phyloP scores from a whole-genome alignment of 768 basidiomycete genomes.

The Suillus spraguei region DNA sequence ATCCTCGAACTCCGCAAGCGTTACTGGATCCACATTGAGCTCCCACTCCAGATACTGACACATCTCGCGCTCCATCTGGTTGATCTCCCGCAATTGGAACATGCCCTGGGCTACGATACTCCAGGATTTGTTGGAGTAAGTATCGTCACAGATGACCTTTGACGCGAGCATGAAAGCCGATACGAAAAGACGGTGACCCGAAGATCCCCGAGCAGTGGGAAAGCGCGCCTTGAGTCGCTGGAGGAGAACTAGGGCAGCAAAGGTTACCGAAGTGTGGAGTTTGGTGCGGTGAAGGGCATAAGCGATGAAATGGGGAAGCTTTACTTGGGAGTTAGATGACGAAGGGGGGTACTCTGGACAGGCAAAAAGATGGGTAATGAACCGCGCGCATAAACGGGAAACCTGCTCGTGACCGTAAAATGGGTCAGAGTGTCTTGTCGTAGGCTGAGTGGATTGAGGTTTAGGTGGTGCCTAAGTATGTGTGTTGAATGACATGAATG shows the following conservation, averaged over 20 bases:
- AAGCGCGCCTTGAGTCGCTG: constrained; percentile 71
- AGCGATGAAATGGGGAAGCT: constrained; percentile 62
- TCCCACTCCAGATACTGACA: constrained; percentile 93
- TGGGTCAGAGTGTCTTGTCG: constrained; percentile 25
- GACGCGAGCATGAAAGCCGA: constrained; percentile 75
- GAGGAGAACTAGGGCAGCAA: constrained; percentile 48
- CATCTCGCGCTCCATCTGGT: constrained; percentile 83
- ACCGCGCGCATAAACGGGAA: constrained; percentile 70
- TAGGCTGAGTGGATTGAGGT: constrained; percentile 34
- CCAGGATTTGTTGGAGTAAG: constrained; percentile 94
- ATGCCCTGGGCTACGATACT: constrained; percentile 86
- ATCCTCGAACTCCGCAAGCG: constrained; percentile 60
- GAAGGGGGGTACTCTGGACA: constrained; percentile 81
- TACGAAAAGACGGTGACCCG: constrained; percentile 71
- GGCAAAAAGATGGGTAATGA: constrained; percentile 83
- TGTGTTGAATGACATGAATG: background rate
- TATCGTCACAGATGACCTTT: constrained; percentile 92
- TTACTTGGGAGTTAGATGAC: constrained; percentile 31
- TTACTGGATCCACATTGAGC: constrained; percentile 68
- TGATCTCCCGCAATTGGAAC: constrained; percentile 76
- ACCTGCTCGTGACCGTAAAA: constrained; percentile 69
- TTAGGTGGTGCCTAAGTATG: constrained; percentile 27
- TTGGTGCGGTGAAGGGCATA: constrained; percentile 71
- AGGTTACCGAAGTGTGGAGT: constrained; percentile 53
- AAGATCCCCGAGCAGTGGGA: constrained; percentile 75